Base-by-base conservation (phyloP, 768 basidiomycete genomes). In the Nidularia pulvinata region DNA sequence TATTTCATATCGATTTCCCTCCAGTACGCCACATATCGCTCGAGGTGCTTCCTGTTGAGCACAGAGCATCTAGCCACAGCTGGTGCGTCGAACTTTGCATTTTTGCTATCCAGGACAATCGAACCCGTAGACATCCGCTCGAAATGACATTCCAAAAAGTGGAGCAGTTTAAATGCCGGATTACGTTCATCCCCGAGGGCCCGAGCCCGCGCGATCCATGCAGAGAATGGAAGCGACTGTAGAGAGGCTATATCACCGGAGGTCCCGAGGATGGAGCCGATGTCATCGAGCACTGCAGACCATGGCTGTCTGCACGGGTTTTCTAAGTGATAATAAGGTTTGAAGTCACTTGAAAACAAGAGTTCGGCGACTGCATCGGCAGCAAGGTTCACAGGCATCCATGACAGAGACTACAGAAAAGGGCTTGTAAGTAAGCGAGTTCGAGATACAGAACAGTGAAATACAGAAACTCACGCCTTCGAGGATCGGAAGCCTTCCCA, bases 261-360 rank as follows among this genome's bases (percentile, higher is more conserved):
- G 33, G 30, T 30, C 14, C 64, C 57, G 0, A 70, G 56, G 11
- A 71, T 60, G 4, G 43, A 49, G 1, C 65, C 58, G n/a, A 74
- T 57, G 50, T 61, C 57, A 11, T 59, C 54, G 13, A 72, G 53
- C 16, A 72, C 49, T 4, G 64, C 68, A 25, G 55, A 52, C 70
- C 71, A 72, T 0, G 70, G 67, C 50, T 72, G 71, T 10, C 70
- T 66, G 11, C 65, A 67, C 1, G 71, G 70, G 48, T 71, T 72
- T 52, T 74, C 72, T 61, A 74, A 55, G 48, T 71, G 71, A 48
- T 71, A 71, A 30, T 68, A 58, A 3, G 65, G 62, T 32, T 60
- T 59, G 55, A 70, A 69, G 33, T 55, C 55, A 52, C 63, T 55
- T 5, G 69, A 69, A 48, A 72, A 70, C 5, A 70, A 54, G 36